Percentiles rank a stretch among this genome's conserved stretches.
Conservation (phyloP, 192 early-diverging fungal species). For the Backusella tuberculispora region DNA sequence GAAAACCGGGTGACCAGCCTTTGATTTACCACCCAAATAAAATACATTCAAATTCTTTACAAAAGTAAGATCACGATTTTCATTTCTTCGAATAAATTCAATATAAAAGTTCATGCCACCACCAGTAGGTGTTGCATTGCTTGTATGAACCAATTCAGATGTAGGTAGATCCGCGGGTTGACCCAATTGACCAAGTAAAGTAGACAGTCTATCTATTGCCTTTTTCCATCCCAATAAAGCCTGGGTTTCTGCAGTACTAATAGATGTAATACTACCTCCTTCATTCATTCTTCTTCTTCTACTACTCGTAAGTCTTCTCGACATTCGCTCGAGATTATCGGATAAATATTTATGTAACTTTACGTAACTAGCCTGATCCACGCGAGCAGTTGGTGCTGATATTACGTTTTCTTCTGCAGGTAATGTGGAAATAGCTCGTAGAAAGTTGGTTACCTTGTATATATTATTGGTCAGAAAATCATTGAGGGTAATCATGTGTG, state of each 20-base stretch:
- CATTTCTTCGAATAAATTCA: conserved; percentile 75
- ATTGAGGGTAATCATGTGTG: conserved; percentile 91
- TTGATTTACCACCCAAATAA: conserved; percentile 79
- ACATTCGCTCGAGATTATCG: conserved; percentile 71
- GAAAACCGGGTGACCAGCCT: conserved; percentile 71
- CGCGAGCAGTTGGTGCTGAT: background rate
- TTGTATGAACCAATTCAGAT: conserved; percentile 35
- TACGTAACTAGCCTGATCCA: conserved; percentile 35
- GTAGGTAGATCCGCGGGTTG: conserved; percentile 67
- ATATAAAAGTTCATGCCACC: conserved; percentile 46
- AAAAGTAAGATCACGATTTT: conserved; percentile 61
- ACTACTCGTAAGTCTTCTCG: conserved; percentile 60
- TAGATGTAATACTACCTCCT: too few species aligned
- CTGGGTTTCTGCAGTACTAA: background rate
- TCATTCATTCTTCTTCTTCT: conserved; percentile 43
- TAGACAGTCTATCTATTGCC: conserved; percentile 79
- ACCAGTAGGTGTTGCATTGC: conserved; percentile 46
- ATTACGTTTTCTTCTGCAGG: background rate
- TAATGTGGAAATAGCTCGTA: conserved; percentile 72
- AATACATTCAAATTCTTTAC: conserved; percentile 69
- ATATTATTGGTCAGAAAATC: conserved; percentile 85
- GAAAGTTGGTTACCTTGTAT: conserved; percentile 76
- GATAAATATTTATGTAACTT: conserved; percentile 65
- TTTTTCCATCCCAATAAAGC: conserved; percentile 55
- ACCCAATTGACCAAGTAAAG: conserved; percentile 80